Evolutionary conservation across 2,329 filamentous ascomycete species (phyloP).

Genomic region (Fusarium anguioides): DNA sequence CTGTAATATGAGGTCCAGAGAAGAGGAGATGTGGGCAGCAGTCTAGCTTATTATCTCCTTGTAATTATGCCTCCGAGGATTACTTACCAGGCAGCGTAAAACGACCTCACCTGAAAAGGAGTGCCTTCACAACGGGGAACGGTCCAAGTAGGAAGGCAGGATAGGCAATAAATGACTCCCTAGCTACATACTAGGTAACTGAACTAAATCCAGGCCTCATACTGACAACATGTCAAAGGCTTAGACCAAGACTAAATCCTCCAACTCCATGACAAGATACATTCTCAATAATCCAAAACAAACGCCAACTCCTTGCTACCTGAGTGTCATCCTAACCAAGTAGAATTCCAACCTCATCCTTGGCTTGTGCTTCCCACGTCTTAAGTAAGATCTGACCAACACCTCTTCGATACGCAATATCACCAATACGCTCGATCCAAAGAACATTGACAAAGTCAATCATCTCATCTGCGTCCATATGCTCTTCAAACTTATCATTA

Average conservation of each 20-base stretch:
- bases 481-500: constrained; percentile 54
- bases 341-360: constrained; percentile 55
- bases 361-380: constrained; percentile 55
- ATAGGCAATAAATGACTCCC: too few relatives aligned
- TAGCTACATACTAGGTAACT: neutral
- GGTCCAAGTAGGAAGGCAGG: too few relatives aligned
- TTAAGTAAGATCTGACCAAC: constrained; percentile 56
- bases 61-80: too few relatives aligned
- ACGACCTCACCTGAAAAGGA: too few relatives aligned
- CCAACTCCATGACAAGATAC: constrained; percentile 14
- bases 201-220: neutral
- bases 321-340: constrained; percentile 49
- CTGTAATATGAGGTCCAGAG: too few relatives aligned
- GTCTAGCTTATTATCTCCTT: too few relatives aligned
- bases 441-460: constrained; percentile 60
- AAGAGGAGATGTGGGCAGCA: too few relatives aligned
- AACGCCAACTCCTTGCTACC: constrained; percentile 36
- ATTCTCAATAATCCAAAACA: constrained; percentile 4
- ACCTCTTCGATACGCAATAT: constrained; percentile 55
- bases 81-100: too few relatives aligned
- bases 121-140: too few relatives aligned
- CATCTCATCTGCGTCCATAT: constrained; percentile 55
- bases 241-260: constrained; percentile 7
- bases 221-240: neutral
- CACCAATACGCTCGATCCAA: constrained; percentile 59